A percentile compares a stretch with the other conserved stretches of the same genome.
phyloP scores from a whole-genome alignment of 345 rosid species.

The Geranium rotundifolium region DNA sequence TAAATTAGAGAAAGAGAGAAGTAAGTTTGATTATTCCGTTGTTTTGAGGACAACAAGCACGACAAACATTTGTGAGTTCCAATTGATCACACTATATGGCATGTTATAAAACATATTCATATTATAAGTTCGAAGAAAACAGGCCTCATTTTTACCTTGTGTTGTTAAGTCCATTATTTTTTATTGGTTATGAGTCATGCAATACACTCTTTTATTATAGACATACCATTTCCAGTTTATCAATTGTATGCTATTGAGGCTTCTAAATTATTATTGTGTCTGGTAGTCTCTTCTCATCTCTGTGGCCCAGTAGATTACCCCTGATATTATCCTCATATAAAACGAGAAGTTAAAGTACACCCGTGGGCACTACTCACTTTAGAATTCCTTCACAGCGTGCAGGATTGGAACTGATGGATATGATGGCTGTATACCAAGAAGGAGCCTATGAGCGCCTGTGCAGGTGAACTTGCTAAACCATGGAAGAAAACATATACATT shows the following conservation, averaged over 20 bases:
- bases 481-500: neutral
- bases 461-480: constrained; percentile 37
- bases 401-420: constrained; percentile 97
- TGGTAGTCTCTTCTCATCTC: no score
- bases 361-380: constrained; percentile 8
- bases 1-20: no score
- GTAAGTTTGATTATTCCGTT: no score
- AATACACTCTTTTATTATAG: neutral
- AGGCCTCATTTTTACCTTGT: neutral
- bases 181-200: neutral
- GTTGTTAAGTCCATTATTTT: neutral
- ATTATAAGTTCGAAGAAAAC: no score
- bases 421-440: constrained; percentile 98
- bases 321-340: neutral
- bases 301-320: neutral
- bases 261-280: no score
- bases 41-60: neutral
- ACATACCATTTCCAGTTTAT: neutral
- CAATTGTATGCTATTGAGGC: no score
- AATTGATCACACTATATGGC: neutral
- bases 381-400: constrained; percentile 60
- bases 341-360: neutral
- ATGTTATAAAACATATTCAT: neutral
- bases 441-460: constrained; percentile 98
- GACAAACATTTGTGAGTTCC: neutral